Conservation (phyloP, 2,329 filamentous ascomycete species). For the Aspergillus cejpii region DNA sequence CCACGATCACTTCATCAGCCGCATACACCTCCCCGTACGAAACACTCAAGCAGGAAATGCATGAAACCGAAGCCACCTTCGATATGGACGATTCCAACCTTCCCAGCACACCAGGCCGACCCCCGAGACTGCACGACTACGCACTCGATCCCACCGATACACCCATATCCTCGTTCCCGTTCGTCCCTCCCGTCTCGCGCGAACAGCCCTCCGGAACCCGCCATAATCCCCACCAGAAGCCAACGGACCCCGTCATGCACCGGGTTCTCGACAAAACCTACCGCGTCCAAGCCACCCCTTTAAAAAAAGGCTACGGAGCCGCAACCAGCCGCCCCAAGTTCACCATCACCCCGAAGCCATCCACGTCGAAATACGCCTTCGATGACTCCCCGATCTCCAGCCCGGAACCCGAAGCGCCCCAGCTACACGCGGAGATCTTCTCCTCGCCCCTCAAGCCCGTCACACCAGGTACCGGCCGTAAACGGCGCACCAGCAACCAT, state of each 20-base stretch:
- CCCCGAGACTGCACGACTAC: conserved; percentile 10
- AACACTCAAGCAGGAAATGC: conserved; percentile 60
- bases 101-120: conserved; percentile 33
- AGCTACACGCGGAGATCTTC: conserved; percentile 79
- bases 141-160: conserved; percentile 54
- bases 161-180: conserved; percentile 49
- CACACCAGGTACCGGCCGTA: conserved; percentile 39
- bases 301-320: conserved; percentile 47
- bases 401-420: conserved; percentile 71
- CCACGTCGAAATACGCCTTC: conserved; percentile 24
- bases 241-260: conserved; percentile 70
- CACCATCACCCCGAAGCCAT: conserved; percentile 28
- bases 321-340: conserved; percentile 28
- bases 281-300: conserved; percentile 84
- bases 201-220: conserved; percentile 36
- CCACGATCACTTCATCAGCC: conserved; percentile 37
- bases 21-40: conserved; percentile 73
- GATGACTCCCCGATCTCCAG: conserved; percentile 58
- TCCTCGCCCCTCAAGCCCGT: conserved; percentile 58
- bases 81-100: conserved; percentile 32
- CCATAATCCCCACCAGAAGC: conserved; percentile 35
- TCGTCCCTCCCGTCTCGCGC: conserved; percentile 49
- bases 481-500: conserved; percentile 35
- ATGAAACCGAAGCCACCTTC: conserved; percentile 37
- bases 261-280: conserved; percentile 94